A percentile compares a stretch with the other conserved stretches of the same genome.
Evolutionary conservation across 208 protist species (phyloP).

Genomic region (Trypanosoma mega): DNA sequence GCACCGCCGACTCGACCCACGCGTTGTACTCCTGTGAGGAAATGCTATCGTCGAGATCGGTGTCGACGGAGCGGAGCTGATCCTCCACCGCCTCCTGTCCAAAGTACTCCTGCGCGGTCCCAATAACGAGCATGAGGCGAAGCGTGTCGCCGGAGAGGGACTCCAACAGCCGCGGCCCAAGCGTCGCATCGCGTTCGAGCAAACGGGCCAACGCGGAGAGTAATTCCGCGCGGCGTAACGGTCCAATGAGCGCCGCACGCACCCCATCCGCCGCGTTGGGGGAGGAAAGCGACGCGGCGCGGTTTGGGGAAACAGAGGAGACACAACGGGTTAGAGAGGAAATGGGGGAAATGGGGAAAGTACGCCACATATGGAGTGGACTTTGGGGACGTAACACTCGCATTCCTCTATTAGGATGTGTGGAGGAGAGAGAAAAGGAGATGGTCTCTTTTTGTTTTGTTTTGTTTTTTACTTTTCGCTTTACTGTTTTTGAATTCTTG

Average conservation of each 20-base stretch:
- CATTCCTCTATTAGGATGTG: no score
- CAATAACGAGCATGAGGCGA: constrained; percentile 76
- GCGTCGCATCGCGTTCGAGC: constrained; percentile 45
- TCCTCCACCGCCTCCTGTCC: constrained; percentile 61
- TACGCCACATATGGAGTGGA: no score
- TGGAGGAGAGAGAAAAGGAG: no score
- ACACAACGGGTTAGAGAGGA: background rate
- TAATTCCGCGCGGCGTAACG: constrained; percentile 30
- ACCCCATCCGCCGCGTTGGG: constrained; percentile 14
- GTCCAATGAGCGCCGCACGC: constrained; percentile 18
- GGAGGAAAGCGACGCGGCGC: no score
- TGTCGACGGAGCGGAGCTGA: constrained; percentile 75
- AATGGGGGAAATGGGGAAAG: no score
- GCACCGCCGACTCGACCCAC: constrained; percentile 51
- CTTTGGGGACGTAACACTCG: no score
- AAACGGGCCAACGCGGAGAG: constrained; percentile 41
- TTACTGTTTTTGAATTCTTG: no score
- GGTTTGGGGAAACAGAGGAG: no score
- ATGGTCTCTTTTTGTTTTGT: no score
- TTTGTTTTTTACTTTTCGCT: no score
- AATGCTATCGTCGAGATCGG: constrained; percentile 68
- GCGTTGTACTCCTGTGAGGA: constrained; percentile 72
- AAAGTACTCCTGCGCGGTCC: constrained; percentile 82
- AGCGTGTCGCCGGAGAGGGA: constrained; percentile 66
- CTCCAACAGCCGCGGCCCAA: constrained; percentile 47